Conservation (phyloP, 108 stramenopile species). For the Fragilariopsis cylindrus region DNA sequence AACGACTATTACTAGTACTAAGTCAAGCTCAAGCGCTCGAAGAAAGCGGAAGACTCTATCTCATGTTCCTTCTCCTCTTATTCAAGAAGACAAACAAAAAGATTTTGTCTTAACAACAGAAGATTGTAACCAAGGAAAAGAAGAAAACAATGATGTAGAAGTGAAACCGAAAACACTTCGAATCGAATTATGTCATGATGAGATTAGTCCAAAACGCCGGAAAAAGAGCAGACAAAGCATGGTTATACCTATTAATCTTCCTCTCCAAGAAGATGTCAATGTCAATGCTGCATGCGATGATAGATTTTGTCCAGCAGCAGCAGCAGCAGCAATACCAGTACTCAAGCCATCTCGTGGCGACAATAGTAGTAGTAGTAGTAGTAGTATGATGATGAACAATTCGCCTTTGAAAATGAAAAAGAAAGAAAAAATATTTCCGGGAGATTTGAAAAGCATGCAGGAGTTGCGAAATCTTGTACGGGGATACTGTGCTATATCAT, state of each 20-base stretch:
- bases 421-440: conserved; percentile 5
- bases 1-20: neutral
- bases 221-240: conserved; percentile 42
- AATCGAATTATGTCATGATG: conserved; percentile 21
- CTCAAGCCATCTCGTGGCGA: too few species aligned
- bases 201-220: conserved; percentile 19
- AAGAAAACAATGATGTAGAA: neutral
- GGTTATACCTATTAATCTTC: conserved; percentile 29
- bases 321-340: too few species aligned
- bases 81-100: conserved; percentile 6
- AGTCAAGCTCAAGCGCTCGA: neutral
- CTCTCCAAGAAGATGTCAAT: neutral
- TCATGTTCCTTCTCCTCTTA: conserved; percentile 30
- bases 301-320: neutral
- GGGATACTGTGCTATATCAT: conserved; percentile 31
- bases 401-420: neutral
- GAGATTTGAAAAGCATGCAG: conserved; percentile 26
- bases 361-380: too few species aligned
- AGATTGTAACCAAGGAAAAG: neutral
- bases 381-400: too few species aligned
- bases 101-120: neutral
- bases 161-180: conserved; percentile 8
- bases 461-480: conserved; percentile 32
- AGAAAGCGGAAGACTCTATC: conserved; percentile 25
- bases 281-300: neutral